Evolutionary conservation across 768 basidiomycete species (phyloP), one percentile per base, ranked within the genome.

Genomic region (Suillus clintonianus): DNA sequence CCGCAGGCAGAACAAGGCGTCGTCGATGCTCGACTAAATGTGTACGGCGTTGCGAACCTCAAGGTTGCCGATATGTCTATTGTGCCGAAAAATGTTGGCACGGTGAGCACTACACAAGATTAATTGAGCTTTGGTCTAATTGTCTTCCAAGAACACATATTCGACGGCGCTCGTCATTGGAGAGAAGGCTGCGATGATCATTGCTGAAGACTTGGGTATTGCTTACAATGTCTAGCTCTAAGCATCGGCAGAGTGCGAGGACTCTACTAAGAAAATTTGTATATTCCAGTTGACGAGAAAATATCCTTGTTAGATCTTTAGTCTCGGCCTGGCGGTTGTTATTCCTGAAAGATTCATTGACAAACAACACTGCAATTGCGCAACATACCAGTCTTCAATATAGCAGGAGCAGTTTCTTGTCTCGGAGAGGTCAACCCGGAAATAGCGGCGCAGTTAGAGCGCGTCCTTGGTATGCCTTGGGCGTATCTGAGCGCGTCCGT

Each of bases 351-450:
- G 3, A 62, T 32, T 30, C 22, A 37, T 37, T 5, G 42, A 65
- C 19, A 54, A 19, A 14, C 13, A 24, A 17, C 14, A 4, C 48
- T 19, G 48, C 45, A n/a, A n/a, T n/a, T n/a, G n/a, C n/a, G n/a
- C n/a, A 19, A 17, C 39, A 59, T 69, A 90, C 92, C 93, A 94
- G 67, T 94, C 87, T 14, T 87, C 87, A 65, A 96, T 84, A 73
- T 94, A 97, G n/a, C n/a, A n/a, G 22, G 91, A 6, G 86, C 2
- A 92, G 94, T 73, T 88, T 86, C 66, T 89, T 79, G 42, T 96
- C 94, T 47, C 95, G 86, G 68, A 97, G 79, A 24, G 95, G 95
- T 42, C 95, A 88, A 14, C 95, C 95, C 48, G 93, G 92, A 79
- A 27, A 27, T 27, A 4, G 27, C 27, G 27, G 27, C 36, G 90